Base-by-base conservation (phyloP, 2,329 filamentous ascomycete genomes). In the Colletotrichum eremochloae region DNA sequence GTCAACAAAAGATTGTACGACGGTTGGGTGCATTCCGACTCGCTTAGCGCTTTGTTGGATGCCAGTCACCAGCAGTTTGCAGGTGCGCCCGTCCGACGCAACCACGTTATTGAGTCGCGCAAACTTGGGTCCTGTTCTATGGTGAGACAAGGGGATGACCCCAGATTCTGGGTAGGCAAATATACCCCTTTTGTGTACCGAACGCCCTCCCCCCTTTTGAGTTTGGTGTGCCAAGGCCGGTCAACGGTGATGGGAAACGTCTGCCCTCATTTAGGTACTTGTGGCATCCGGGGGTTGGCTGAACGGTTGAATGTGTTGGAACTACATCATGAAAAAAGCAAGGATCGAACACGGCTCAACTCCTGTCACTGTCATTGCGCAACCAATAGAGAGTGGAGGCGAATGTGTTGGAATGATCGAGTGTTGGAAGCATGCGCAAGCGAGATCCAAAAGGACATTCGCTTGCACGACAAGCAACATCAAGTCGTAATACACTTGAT, bases 401-500 rank as follows among this genome's bases (percentile, higher is more conserved):
- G 12, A 52, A 52, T 14, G 4, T 14, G 14, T 5, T 53, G 50
- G 14, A 33, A 20, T 53, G 50, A 31, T 11, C 29, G 33, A 31
- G 48, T 20, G 5, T 18, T 9, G 9, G 50, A 33, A 31, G 14
- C 14, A 31, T 18, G 50, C 20, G 8, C 14, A 9, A 33, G 14
- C 5, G 1, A 9, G 29, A 53, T 4, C 2, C 14, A 20, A 31
- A 29, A 20, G 0, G 3, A 33, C 3, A 31, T 33, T 53, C 1
- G 15, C 29, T 8, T 31, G 50, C 5, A 29, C 2, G 31, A 53
- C 29, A 31, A 53, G 12, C 48, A 31, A 29, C 9, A 12, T 6
- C 3, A 15, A 2, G 0, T 31, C 20, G 29, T 11, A 3, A 8
- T 53, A 53, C 6, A 8, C 2, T 3, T 3, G 3, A 8, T 3